Evolutionary conservation across 129 eudicot genomes (phyloP), one percentile per base, ranked within the genome.

Genomic region (Tagetes patula): DNA sequence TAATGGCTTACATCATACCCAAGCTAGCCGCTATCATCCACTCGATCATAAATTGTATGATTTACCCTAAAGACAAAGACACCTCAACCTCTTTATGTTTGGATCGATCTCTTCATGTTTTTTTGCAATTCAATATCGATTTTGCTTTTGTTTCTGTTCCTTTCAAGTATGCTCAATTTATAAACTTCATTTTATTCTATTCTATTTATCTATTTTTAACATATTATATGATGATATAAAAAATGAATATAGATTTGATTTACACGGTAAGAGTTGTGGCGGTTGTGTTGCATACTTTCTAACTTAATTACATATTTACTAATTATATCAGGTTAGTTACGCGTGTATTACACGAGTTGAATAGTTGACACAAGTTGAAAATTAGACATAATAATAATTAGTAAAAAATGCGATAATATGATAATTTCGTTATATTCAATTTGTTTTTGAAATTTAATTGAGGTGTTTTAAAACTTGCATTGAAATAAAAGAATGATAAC

Each of bases 1-100:
- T 76, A 76, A 67, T 32, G 74, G 80, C 80, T 67, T 76, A 76
- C 80, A 67, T 76, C 80, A 76, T 43, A 34, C 54, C 31, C 56
- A 66, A 52, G 72, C 65, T 54, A 52, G 72, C 65, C 43, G 53
- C 72, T 65, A 65, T 66, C 73, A 3, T 34, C 67, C 34, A 31
- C 47, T 40, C 27, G 27, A 20, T 20, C 56, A 42, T 31, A 27
- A 40, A 6, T n/a, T 32, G 14, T 38, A 50, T 40, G 56, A 4
- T 33, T 14, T 2, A 6, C 42, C 32, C 11, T 32, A 38, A 65
- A 63, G 41, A 20, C 64, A 46, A 47, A 46, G 54, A 74, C 64
- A 64, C 56, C 40, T 65, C 54, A 50, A 8, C 37, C 53, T 0
- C 13, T 53, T 31, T 50, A 3, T 32, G 31, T 40, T 48, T 47